phyloP scores from a whole-genome alignment of 2,329 filamentous ascomycete genomes.

The Penicillium griseofulvum region DNA sequence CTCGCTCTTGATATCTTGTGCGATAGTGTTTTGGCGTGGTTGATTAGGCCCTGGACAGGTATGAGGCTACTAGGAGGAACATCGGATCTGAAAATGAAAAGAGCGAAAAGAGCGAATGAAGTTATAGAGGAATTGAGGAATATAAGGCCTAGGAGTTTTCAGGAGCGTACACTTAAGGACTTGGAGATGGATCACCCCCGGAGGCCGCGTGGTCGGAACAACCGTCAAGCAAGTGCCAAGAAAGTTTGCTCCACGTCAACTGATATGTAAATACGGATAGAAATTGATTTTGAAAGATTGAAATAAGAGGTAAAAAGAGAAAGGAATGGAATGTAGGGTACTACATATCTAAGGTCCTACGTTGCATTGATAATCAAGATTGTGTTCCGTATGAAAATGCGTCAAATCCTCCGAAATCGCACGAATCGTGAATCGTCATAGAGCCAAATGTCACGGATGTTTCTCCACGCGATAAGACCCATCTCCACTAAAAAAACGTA shows the following conservation, averaged over 20 bases:
- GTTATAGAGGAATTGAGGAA: background rate
- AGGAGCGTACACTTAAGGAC: slow-evolving; percentile 6
- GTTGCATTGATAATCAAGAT: slow-evolving; percentile 1
- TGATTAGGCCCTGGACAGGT: slow-evolving; percentile 8
- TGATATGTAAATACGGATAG: background rate
- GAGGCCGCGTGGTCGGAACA: slow-evolving; percentile 6
- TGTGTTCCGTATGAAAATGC: background rate
- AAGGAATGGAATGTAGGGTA: background rate
- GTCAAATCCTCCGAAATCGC: background rate
- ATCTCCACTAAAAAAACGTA: background rate
- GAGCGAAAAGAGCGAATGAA: slow-evolving; percentile 1
- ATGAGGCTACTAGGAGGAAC: background rate
- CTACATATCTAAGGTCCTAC: background rate
- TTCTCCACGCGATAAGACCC: slow-evolving; percentile 2
- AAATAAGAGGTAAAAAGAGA: background rate
- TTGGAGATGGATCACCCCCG: slow-evolving; percentile 1
- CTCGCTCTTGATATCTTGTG: background rate
- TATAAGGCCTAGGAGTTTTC: background rate
- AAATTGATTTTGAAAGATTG: background rate
- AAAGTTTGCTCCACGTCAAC: slow-evolving; percentile 4
- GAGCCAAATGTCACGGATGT: background rate
- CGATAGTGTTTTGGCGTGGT: background rate
- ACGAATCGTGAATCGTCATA: slow-evolving; percentile 1
- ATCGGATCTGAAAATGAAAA: slow-evolving; percentile 1
- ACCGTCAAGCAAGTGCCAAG: slow-evolving; percentile 2